Conservation (phyloP, 2,329 filamentous ascomycete genomes). For the Bipolaris bicolor region DNA sequence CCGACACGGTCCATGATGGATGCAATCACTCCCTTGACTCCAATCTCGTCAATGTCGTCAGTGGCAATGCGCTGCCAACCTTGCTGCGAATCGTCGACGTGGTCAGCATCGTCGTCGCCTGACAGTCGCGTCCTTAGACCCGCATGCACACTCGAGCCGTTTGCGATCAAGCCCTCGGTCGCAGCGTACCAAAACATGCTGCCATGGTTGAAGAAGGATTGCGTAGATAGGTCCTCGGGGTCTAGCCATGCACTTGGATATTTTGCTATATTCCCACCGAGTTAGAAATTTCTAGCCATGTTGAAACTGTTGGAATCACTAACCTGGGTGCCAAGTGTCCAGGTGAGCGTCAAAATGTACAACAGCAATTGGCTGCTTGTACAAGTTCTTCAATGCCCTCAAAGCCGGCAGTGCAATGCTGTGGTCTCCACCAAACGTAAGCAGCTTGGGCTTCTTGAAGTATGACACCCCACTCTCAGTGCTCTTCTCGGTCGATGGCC, state of each 20-base stretch:
- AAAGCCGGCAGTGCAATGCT: conserved; percentile 59
- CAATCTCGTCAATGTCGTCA: conserved; percentile 86
- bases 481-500: conserved; percentile 47
- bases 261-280: conserved; percentile 69
- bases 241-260: conserved; percentile 78
- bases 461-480: conserved; percentile 49
- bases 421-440: conserved; percentile 59
- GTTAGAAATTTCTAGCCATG: conserved; percentile 67
- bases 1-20: conserved; percentile 75
- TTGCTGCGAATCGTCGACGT: conserved; percentile 72
- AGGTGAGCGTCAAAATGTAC: conserved; percentile 68
- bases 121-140: conserved; percentile 79
- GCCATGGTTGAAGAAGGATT: conserved; percentile 83
- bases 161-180: conserved; percentile 78
- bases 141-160: conserved; percentile 78
- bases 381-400: conserved; percentile 54
- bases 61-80: conserved; percentile 81
- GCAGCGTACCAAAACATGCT: conserved; percentile 91
- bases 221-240: conserved; percentile 59
- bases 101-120: conserved; percentile 69
- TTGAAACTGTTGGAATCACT: background rate
- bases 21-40: conserved; percentile 71
- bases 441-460: conserved; percentile 53
- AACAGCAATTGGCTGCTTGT: conserved; percentile 55
- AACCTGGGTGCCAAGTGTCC: conserved; percentile 79